These are phyloP conservation scores for Aspergillus fumigatiaffinis DNA, from an alignment of 2,329 filamentous ascomycete species.

Conservation along the genomic window DNA sequence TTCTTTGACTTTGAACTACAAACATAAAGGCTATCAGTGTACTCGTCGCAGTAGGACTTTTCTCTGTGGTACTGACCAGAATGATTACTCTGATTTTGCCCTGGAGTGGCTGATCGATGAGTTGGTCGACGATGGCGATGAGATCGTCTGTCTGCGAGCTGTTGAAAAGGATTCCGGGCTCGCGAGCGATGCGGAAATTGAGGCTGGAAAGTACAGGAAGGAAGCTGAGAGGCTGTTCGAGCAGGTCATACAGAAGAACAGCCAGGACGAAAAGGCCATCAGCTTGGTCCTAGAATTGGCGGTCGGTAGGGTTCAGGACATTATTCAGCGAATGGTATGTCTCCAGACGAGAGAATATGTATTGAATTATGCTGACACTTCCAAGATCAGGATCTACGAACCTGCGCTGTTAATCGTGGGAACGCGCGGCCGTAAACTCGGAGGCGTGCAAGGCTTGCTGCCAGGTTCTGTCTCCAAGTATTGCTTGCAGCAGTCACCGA, in stretches of 20 bases:
- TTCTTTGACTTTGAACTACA: slow-evolving; percentile 77
- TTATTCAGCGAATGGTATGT: slow-evolving; percentile 82
- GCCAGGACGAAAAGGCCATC: slow-evolving; percentile 71
- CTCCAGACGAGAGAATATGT: neutral
- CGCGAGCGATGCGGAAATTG: slow-evolving; percentile 56
- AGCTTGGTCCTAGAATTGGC: slow-evolving; percentile 82
- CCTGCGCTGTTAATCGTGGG: slow-evolving; percentile 89
- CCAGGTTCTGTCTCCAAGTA: slow-evolving; percentile 92
- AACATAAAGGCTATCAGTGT: slow-evolving; percentile 80
- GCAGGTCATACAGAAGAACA: slow-evolving; percentile 74
- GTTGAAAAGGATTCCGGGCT: slow-evolving; percentile 77
- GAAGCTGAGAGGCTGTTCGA: slow-evolving; percentile 73
- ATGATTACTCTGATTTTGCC: slow-evolving; percentile 87
- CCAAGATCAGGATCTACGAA: slow-evolving; percentile 83
- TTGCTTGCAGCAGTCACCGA: slow-evolving; percentile 86
- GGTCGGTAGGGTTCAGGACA: slow-evolving; percentile 82
- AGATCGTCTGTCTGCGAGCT: slow-evolving; percentile 85
- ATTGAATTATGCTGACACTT: slow-evolving; percentile 10
- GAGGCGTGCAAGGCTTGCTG: slow-evolving; percentile 79
- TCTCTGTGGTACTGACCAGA: slow-evolving; percentile 85
- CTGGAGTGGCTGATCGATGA: slow-evolving; percentile 90
- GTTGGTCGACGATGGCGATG: slow-evolving; percentile 87
- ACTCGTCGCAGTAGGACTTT: slow-evolving; percentile 80
- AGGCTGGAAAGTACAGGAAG: slow-evolving; percentile 67
- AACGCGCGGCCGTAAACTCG: slow-evolving; percentile 77